These are phyloP conservation scores for Chaetomiaceae sp. DNA, from an alignment of 2,329 filamentous ascomycete genomes.

Conservation along the genomic window DNA sequence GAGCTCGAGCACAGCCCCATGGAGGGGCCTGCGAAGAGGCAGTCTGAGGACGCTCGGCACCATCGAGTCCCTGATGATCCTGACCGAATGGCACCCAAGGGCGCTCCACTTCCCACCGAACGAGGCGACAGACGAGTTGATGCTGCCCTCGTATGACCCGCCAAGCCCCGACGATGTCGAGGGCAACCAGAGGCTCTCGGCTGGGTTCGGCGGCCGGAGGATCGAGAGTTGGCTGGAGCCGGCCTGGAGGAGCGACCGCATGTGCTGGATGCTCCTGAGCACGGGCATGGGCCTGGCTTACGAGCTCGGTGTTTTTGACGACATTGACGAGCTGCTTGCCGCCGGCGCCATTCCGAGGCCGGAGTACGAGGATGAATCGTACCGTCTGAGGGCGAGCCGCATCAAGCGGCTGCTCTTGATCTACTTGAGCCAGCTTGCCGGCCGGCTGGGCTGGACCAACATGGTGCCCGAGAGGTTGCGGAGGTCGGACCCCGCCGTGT, in stretches of 20 bases:
- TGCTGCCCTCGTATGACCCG: slow-evolving; percentile 56
- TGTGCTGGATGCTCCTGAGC: slow-evolving; percentile 97
- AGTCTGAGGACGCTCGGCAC: slow-evolving; percentile 87
- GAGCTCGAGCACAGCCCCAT: slow-evolving; percentile 63
- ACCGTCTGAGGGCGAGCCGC: slow-evolving; percentile 71
- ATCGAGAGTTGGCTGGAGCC: slow-evolving; percentile 97
- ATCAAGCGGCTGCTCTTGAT: slow-evolving; percentile 84
- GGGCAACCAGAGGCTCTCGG: slow-evolving; percentile 38
- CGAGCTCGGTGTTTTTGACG: slow-evolving; percentile 92
- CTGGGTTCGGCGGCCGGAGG: slow-evolving; percentile 70
- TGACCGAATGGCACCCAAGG: slow-evolving; percentile 96
- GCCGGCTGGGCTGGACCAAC: slow-evolving; percentile 84
- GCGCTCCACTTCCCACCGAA: slow-evolving; percentile 89
- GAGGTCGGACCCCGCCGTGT: slow-evolving; percentile 52
- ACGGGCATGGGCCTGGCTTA: slow-evolving; percentile 86
- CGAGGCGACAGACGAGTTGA: slow-evolving; percentile 65
- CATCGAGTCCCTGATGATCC: slow-evolving; percentile 86
- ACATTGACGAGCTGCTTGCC: slow-evolving; percentile 67
- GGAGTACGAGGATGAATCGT: slow-evolving; percentile 69
- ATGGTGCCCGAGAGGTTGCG: slow-evolving; percentile 74
- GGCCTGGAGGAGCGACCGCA: slow-evolving; percentile 87
- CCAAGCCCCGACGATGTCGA: slow-evolving; percentile 39
- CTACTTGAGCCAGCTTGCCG: slow-evolving; percentile 90
- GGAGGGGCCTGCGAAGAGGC: slow-evolving; percentile 66
- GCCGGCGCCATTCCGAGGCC: slow-evolving; percentile 55